Percentiles rank a stretch among this genome's conserved stretches.
Evolutionary conservation across 768 basidiomycete species (phyloP).

Genomic region (Pulveroboletus sp.): DNA sequence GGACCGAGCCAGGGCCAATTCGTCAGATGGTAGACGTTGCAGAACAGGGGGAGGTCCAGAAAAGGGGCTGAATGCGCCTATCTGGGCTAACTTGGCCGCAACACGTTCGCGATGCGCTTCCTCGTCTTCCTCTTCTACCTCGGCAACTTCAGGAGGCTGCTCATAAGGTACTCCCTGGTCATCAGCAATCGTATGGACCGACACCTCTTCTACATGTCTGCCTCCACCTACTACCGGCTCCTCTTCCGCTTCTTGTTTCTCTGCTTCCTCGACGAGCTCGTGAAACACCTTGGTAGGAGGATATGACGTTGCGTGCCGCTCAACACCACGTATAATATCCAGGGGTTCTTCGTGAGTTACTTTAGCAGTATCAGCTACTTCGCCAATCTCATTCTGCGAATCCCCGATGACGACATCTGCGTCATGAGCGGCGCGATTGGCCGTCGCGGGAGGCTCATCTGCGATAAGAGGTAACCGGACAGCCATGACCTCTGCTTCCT

Average conservation of each 20-base stretch:
- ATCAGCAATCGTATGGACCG: slow-evolving; percentile 1
- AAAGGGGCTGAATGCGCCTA: slow-evolving; percentile 59
- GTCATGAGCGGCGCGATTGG: slow-evolving; percentile 6
- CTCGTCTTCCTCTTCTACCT: slow-evolving; percentile 43
- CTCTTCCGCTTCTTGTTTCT: slow-evolving; percentile 15
- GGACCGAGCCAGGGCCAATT: background rate
- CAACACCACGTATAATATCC: background rate
- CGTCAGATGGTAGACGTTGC: slow-evolving; percentile 16
- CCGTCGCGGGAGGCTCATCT: slow-evolving; percentile 1
- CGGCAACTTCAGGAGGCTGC: background rate
- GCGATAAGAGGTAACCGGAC: slow-evolving; percentile 1
- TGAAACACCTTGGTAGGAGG: slow-evolving; percentile 2
- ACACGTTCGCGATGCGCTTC: slow-evolving; percentile 52
- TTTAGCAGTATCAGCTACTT: slow-evolving; percentile 1
- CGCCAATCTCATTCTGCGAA: slow-evolving; percentile 10
- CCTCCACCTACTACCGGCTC: slow-evolving; percentile 3
- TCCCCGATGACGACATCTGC: slow-evolving; percentile 1
- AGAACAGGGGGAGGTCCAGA: slow-evolving; percentile 30
- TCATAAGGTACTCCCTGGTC: slow-evolving; percentile 5
- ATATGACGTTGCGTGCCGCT: background rate
- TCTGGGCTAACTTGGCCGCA: slow-evolving; percentile 55
- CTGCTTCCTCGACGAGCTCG: slow-evolving; percentile 5
- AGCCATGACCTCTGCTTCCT: slow-evolving; percentile 7
- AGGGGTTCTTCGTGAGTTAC: background rate
- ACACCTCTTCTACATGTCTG: background rate